Evolutionary conservation across 2,329 filamentous ascomycete species (phyloP).

Genomic region (Diaporthe destruens): DNA sequence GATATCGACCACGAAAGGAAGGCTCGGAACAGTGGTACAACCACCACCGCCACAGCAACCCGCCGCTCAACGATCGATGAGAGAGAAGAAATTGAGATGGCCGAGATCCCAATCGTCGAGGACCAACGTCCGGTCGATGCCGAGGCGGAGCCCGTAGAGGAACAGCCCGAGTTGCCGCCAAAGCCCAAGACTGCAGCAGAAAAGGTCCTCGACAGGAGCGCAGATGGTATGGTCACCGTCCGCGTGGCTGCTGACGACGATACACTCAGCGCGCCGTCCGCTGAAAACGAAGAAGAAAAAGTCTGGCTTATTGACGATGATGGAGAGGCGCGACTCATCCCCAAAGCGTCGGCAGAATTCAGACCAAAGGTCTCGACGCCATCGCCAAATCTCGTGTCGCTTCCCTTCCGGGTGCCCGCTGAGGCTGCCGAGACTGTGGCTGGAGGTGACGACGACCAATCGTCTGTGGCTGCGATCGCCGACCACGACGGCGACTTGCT

Average conservation of each 20-base stretch:
- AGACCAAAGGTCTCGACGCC: slow-evolving; percentile 54
- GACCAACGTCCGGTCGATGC: slow-evolving; percentile 12
- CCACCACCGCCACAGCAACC: slow-evolving; percentile 50
- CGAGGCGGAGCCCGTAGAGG: neutral
- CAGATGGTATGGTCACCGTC: slow-evolving; percentile 64
- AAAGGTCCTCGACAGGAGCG: slow-evolving; percentile 56
- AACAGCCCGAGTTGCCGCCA: slow-evolving; percentile 43
- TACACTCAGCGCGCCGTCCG: slow-evolving; percentile 46
- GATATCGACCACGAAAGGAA: slow-evolving; percentile 63
- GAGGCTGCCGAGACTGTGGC: slow-evolving; percentile 44
- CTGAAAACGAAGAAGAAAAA: slow-evolving; percentile 52
- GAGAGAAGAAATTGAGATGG: slow-evolving; percentile 66
- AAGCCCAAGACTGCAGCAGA: slow-evolving; percentile 54
- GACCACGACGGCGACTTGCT: slow-evolving; percentile 66
- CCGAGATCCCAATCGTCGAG: slow-evolving; percentile 58
- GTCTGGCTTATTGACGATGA: slow-evolving; percentile 50
- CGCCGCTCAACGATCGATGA: slow-evolving; percentile 56
- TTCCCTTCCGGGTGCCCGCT: slow-evolving; percentile 73
- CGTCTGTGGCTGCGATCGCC: slow-evolving; percentile 78
- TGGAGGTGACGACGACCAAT: slow-evolving; percentile 64
- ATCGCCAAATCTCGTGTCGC: slow-evolving; percentile 69
- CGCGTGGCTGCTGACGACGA: slow-evolving; percentile 65
- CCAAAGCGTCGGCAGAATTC: slow-evolving; percentile 47
- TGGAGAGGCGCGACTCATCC: slow-evolving; percentile 48
- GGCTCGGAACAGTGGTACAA: slow-evolving; percentile 51